A percentile compares a stretch with the other conserved stretches of the same genome.
These are phyloP conservation scores for Cinnamomum chago DNA, from an alignment of 164 flowering plant genomes.

Conservation along the genomic window DNA sequence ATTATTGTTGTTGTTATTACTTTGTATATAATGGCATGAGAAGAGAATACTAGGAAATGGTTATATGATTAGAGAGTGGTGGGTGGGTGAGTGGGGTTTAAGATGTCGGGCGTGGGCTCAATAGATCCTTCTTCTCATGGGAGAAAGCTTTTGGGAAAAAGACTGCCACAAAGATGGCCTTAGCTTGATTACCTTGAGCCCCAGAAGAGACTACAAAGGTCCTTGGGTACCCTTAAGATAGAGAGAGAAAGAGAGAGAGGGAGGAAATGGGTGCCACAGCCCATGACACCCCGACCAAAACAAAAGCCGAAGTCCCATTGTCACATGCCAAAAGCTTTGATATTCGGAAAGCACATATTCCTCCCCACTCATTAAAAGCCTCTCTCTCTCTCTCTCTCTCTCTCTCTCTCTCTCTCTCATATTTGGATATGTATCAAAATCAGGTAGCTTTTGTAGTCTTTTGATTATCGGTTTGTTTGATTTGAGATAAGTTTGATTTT, in stretches of 20 bases:
- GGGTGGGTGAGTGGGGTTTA: conserved; percentile 11
- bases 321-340: neutral
- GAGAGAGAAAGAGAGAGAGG: neutral
- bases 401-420: neutral
- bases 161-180: neutral
- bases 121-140: neutral
- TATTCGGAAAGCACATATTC: conserved; percentile 5
- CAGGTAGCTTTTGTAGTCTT: neutral
- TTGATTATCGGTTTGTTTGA: neutral
- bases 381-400: neutral
- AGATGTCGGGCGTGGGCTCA: conserved; percentile 11
- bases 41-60: neutral
- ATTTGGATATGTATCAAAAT: neutral
- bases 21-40: neutral
- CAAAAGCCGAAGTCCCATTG: neutral
- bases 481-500: no score
- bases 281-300: no score
- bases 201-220: conserved; percentile 1
- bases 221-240: neutral
- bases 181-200: neutral
- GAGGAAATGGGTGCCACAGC: conserved; percentile 6
- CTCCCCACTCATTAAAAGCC: neutral
- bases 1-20: neutral
- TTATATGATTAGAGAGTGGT: conserved; percentile 1
- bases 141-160: neutral